These are phyloP conservation scores for Eucalyptus regnans DNA, from an alignment of 345 rosid genomes.

Conservation along the genomic window DNA sequence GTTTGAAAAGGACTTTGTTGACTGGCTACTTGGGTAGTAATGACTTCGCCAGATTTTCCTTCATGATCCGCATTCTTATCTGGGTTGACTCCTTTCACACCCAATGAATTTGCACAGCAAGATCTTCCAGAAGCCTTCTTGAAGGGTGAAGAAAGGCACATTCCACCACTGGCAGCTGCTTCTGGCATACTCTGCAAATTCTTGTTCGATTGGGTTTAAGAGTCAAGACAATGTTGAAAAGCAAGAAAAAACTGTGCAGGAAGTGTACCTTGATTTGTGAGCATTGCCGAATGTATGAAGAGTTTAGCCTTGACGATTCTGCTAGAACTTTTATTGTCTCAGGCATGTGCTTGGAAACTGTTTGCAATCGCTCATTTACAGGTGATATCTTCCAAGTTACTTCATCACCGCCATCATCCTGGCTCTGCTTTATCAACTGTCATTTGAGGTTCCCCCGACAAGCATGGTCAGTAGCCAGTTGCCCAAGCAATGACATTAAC, in stretches of 20 bases:
- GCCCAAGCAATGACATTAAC: neutral
- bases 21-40: slow-evolving; percentile 5
- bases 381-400: slow-evolving; percentile 96
- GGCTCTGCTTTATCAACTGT: slow-evolving; percentile 89
- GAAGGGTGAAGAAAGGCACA: slow-evolving; percentile 36
- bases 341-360: slow-evolving; percentile 52
- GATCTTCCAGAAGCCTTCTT: slow-evolving; percentile 20
- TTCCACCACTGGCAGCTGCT: slow-evolving; percentile 26
- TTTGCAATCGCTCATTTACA: slow-evolving; percentile 63
- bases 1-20: slow-evolving; percentile 82
- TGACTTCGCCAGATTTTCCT: slow-evolving; percentile 2
- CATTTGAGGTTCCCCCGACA: neutral
- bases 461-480: neutral
- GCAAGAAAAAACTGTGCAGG: neutral
- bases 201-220: neutral
- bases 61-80: slow-evolving; percentile 12
- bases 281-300: slow-evolving; percentile 41
- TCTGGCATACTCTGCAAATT: slow-evolving; percentile 5
- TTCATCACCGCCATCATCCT: slow-evolving; percentile 78
- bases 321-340: slow-evolving; percentile 36
- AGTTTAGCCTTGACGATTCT: slow-evolving; percentile 31
- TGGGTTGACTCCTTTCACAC: slow-evolving; percentile 28
- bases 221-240: neutral
- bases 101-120: slow-evolving; percentile 19
- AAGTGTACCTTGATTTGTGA: slow-evolving; percentile 37